phyloP scores from a whole-genome alignment of 1,284 basidiomycete genomes.

The Pseudozyma pruni region DNA sequence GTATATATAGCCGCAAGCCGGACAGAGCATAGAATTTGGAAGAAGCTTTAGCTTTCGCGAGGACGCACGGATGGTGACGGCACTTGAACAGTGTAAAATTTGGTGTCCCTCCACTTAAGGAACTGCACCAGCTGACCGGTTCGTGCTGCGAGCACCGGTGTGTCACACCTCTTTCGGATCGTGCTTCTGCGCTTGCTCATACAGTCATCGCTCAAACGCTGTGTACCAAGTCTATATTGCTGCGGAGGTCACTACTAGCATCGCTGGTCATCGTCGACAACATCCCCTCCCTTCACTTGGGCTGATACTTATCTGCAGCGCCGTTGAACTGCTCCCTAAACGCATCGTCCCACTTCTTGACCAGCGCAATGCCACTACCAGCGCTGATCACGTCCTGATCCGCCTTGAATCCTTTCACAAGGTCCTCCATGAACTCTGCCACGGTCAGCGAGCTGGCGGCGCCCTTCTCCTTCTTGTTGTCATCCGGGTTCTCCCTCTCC shows the following conservation, averaged over 20 bases:
- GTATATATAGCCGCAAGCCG: slow-evolving; percentile 6
- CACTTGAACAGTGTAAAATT: too few relatives aligned
- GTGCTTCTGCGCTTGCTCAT: too few relatives aligned
- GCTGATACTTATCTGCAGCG: slow-evolving; percentile 53
- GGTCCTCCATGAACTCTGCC: slow-evolving; percentile 61
- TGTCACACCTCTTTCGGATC: too few relatives aligned
- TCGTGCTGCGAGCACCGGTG: neutral
- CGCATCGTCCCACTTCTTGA: slow-evolving; percentile 56
- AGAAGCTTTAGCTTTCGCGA: too few relatives aligned
- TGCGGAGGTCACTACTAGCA: too few relatives aligned
- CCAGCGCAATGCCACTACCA: slow-evolving; percentile 47
- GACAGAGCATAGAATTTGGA: too few relatives aligned
- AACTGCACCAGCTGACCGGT: too few relatives aligned
- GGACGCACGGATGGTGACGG: too few relatives aligned
- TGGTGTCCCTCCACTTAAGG: too few relatives aligned
- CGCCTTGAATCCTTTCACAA: slow-evolving; percentile 47
- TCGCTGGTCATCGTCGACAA: too few relatives aligned
- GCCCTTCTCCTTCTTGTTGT: slow-evolving; percentile 63
- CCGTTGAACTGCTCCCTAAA: slow-evolving; percentile 54
- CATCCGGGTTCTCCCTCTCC: slow-evolving; percentile 55
- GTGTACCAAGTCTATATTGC: too few relatives aligned
- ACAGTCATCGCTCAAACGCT: too few relatives aligned
- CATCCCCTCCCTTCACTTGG: slow-evolving; percentile 30
- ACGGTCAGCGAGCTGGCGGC: slow-evolving; percentile 48
- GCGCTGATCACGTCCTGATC: slow-evolving; percentile 59